These are phyloP conservation scores for Durotheca rogersii DNA, from an alignment of 495 filamentous ascomycete species.

Conservation along the genomic window DNA sequence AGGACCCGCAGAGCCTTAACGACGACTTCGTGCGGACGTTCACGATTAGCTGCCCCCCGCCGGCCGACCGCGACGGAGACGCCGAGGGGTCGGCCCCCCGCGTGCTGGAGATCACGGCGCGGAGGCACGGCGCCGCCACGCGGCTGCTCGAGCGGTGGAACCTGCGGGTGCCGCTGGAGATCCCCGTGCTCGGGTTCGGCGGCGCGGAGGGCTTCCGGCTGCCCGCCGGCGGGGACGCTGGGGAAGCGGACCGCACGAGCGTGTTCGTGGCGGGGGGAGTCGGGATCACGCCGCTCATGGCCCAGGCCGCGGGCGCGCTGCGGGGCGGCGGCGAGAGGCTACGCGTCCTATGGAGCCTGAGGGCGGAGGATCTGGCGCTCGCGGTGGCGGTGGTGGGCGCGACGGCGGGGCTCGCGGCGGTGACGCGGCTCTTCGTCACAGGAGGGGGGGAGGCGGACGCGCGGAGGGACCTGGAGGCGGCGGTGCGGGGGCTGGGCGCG, in stretches of 20 bases:
- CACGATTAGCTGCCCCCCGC: conserved; percentile 59
- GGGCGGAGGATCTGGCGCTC: conserved; percentile 59
- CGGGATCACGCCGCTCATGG: conserved; percentile 75
- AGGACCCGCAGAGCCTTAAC: conserved; percentile 73
- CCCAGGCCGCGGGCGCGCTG: conserved; percentile 55
- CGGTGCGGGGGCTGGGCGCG: conserved; percentile 42
- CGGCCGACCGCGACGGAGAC: conserved; percentile 26
- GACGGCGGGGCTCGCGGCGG: conserved; percentile 51
- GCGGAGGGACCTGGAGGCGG: conserved; percentile 17
- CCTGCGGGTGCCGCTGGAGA: conserved; percentile 54
- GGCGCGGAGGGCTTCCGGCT: conserved; percentile 53
- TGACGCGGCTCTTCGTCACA: conserved; percentile 63
- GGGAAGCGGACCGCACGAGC: conserved; percentile 17
- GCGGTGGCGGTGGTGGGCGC: conserved; percentile 59
- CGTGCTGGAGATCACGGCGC: conserved; percentile 69
- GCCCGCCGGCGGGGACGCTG: conserved; percentile 17
- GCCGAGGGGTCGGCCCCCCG: conserved; percentile 10
- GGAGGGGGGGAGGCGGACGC: conserved; percentile 41
- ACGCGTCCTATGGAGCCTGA: conserved; percentile 66
- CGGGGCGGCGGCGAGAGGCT: conserved; percentile 37
- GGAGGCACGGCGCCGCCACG: conserved; percentile 68
- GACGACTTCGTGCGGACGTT: conserved; percentile 83
- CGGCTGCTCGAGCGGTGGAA: conserved; percentile 61
- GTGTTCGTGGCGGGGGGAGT: conserved; percentile 75
- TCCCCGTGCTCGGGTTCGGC: conserved; percentile 70